Percentiles rank a stretch among this genome's conserved stretches.
These are phyloP conservation scores for Cyberlindnera xylosilytica DNA, from an alignment of 805 yeast species.

Conservation along the genomic window DNA sequence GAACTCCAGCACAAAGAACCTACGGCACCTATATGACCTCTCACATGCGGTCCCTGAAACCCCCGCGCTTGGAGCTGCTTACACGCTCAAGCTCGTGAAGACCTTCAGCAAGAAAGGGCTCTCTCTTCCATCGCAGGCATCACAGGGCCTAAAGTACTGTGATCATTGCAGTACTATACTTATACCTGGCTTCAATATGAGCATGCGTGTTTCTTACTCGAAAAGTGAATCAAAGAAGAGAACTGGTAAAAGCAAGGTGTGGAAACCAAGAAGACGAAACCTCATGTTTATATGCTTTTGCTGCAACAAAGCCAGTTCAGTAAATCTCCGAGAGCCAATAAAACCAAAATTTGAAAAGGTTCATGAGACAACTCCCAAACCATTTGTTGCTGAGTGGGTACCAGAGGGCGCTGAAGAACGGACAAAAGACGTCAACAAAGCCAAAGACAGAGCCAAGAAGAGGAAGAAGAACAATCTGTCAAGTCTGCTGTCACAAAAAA, in stretches of 20 bases:
- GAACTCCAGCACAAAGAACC: conserved; percentile 9
- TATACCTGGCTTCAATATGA: conserved; percentile 29
- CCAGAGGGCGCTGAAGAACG: background rate
- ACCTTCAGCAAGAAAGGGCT: conserved; percentile 28
- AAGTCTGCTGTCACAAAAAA: conserved; percentile 40
- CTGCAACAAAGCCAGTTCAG: conserved; percentile 24
- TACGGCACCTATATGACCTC: conserved; percentile 18
- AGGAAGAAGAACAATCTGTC: conserved; percentile 43
- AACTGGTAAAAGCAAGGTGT: background rate
- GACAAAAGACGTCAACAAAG: conserved; percentile 11
- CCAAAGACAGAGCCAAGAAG: conserved; percentile 44
- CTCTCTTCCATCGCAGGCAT: conserved; percentile 6
- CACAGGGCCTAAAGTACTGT: conserved; percentile 12
- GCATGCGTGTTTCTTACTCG: conserved; percentile 21
- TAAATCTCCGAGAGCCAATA: conserved; percentile 15
- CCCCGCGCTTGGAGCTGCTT: conserved; percentile 19
- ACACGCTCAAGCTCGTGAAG: conserved; percentile 30
- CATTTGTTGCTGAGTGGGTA: conserved; percentile 28
- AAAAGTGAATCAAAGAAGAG: conserved; percentile 2
- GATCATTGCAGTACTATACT: conserved; percentile 21
- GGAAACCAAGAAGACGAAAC: conserved; percentile 19
- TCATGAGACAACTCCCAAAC: conserved; percentile 1
- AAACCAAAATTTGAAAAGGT: background rate
- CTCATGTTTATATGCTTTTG: conserved; percentile 28
- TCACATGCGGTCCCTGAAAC: conserved; percentile 15